Evolutionary conservation across 2,329 filamentous ascomycete species (phyloP), one percentile per base, ranked within the genome.

Genomic region (Thermoascus crustaceus): DNA sequence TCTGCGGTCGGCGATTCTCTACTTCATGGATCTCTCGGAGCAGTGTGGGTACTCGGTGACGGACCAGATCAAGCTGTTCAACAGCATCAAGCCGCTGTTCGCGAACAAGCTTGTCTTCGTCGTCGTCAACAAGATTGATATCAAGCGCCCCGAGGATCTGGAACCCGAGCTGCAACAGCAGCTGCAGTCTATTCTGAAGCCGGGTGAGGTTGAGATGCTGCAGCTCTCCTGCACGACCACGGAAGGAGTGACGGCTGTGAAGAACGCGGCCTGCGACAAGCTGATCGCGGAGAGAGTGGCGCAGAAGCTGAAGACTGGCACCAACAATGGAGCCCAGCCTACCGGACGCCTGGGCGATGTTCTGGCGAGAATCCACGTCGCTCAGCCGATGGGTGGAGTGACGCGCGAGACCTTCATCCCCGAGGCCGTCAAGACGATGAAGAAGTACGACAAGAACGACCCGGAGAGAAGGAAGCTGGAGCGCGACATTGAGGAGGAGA

Each of bases 11-110:
- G 89, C 89, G 38, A 93, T 98, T 46, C 72, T 96, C 41, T 96
- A 96, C 66, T 96, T 96, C 59, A 94, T 96, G 85, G 89, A 96
- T 70, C 71, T 95, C 42, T 94, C 85, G 14, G 89, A 95, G 70
- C 86, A 94, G 70, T 95, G 88, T 52, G 91, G 91, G 39, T 98
- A 95, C 69, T 85, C 86, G 2, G 85, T 98, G 11, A 73, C 80
- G 45, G 87, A 88, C 5, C 91, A 98, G 68, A 89, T 95, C 60
- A 81, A 87, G 50, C 78, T 98, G 10, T 98, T 95, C 75, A 80
- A 86, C 70, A 93, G 83, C 62, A 94, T 96, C 65, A 94, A 93
- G 69, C 91, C 91, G 20, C 73, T 98, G 14, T 98, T 98, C 60
- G 81, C 87, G 35, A 95, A 96, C 71, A 96, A 96, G 70, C 75